phyloP scores from a whole-genome alignment of 2,329 filamentous ascomycete species.

The Furcasterigmium furcatum region DNA sequence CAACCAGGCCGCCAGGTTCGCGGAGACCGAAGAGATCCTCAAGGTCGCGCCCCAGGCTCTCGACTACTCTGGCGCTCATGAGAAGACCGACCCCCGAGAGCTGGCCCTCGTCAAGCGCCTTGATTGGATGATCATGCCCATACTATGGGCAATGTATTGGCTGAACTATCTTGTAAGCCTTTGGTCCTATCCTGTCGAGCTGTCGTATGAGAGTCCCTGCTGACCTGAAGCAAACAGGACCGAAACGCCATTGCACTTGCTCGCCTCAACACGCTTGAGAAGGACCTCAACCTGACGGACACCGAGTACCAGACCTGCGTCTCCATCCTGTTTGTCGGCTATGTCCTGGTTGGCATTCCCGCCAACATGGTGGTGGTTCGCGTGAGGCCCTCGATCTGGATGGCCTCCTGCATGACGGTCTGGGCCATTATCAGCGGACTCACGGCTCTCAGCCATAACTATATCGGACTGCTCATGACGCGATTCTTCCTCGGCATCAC shows the following conservation, averaged over 20 bases:
- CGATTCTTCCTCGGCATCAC: slow-evolving; percentile 21
- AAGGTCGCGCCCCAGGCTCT: not conserved
- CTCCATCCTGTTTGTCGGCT: slow-evolving; percentile 15
- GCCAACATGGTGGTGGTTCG: slow-evolving; percentile 10
- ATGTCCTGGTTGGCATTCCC: slow-evolving; percentile 23
- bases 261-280: slow-evolving; percentile 47
- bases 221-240: too few relatives aligned
- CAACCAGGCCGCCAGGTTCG: not conserved
- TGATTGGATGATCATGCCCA: too few relatives aligned
- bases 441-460: slow-evolving; percentile 20
- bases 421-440: slow-evolving; percentile 22
- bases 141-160: not conserved
- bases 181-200: too few relatives aligned
- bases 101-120: too few relatives aligned
- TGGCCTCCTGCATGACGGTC: slow-evolving; percentile 8
- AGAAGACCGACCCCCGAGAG: too few relatives aligned
- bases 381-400: slow-evolving; percentile 8
- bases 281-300: slow-evolving; percentile 44
- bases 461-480: slow-evolving; percentile 17
- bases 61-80: too few relatives aligned
- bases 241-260: slow-evolving; percentile 56
- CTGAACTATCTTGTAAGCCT: slow-evolving; percentile 22
- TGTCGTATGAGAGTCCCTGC: too few relatives aligned
- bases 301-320: slow-evolving; percentile 8
- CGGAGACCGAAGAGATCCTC: not conserved